Evolutionary conservation across 805 yeast species (phyloP), one percentile per base, ranked within the genome.

Genomic region (Starmerella vaccinii): DNA sequence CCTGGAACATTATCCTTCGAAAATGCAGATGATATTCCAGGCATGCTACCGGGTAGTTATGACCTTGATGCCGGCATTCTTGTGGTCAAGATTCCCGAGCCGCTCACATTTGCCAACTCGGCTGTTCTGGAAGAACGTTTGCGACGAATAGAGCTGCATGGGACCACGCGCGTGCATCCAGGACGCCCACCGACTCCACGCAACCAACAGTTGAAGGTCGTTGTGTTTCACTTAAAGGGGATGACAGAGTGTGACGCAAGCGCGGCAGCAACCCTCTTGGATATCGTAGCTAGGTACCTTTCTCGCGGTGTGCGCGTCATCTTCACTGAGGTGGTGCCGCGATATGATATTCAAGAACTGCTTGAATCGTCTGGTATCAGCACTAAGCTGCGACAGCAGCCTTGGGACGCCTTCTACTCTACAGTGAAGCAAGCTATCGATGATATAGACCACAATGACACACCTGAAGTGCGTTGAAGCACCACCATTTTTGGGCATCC

Each of bases 71-170:
- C 81, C 57, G 88, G 87, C 0, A 82, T 88, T 49, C 69, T 89
- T 32, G 77, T 87, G 26, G 82, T 88, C 33, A 82, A 81, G 56
- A 76, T 88, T 39, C 88, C 95, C 0, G 96, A 88, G 61, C 95
- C 96, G 1, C 70, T 88, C 53, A 85, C 89, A 5, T 88, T 88
- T 65, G 86, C 95, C 35, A 88, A 89, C 64, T 75, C 89, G 7
- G 82, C 82, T 24, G 94, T 85, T 58, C 69, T 88, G 54, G 78
- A 82, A 54, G 71, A 76, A 50, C 71, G 90, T 33, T 68, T 88
- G 51, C 69, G 73, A 39, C 70, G 95, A 40, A 68, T 88, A 26
- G 95, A 88, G 62, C 68, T 76, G 49, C 85, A 84, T 59, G 94
- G 95, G 0, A 79, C 94, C 0, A 72, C 80, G 22, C 74, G 72